Conservation (phyloP, 441 rosid genomes). For the Adansonia grandidieri region DNA sequence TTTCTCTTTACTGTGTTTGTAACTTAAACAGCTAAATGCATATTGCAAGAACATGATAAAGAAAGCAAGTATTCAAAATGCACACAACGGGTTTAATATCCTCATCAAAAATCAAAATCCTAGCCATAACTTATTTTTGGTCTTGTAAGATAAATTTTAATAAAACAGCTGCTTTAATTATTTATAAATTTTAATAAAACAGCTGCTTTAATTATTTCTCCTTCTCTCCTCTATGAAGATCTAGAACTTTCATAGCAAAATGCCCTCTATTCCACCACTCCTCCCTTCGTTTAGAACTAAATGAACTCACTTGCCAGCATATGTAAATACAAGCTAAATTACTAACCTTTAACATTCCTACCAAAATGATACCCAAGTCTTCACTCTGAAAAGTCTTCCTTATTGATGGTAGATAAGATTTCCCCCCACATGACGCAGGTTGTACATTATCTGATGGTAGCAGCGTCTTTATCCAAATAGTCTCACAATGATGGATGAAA, state of each 20-base stretch:
- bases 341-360: constrained; percentile 79
- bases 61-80: not conserved
- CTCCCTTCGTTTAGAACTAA: not conserved
- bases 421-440: constrained; percentile 36
- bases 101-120: constrained; percentile 18
- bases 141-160: constrained; percentile 2
- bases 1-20: constrained; percentile 8
- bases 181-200: not conserved
- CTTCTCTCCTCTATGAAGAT: not conserved
- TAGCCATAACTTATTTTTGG: not conserved
- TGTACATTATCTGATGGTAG: constrained; percentile 35
- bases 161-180: not conserved
- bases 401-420: constrained; percentile 41
- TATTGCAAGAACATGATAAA: not conserved
- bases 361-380: constrained; percentile 57
- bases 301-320: constrained; percentile 15
- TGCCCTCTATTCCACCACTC: not conserved
- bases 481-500: constrained; percentile 61
- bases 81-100: not conserved
- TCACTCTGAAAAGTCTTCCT: constrained; percentile 61
- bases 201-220: not conserved
- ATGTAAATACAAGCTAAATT: constrained; percentile 26
- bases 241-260: not conserved
- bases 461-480: constrained; percentile 43
- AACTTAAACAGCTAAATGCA: constrained; percentile 11